Conservation (phyloP, 2,329 filamentous ascomycete species). For the Colletotrichum paranaense region DNA sequence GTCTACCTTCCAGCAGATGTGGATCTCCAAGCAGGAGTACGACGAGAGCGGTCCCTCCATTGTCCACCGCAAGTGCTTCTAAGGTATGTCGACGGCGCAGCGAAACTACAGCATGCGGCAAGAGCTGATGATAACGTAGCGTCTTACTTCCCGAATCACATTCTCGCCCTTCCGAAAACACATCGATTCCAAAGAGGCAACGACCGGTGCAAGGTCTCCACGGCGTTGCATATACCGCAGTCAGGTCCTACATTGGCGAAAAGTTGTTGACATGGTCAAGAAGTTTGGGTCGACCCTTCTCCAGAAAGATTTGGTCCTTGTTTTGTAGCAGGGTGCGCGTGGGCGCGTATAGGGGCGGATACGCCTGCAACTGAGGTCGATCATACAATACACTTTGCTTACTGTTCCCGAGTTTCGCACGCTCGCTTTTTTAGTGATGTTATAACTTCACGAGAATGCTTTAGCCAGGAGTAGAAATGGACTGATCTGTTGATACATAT, state of each 20-base stretch:
- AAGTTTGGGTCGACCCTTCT: slow-evolving; percentile 62
- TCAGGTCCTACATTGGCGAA: slow-evolving; percentile 68
- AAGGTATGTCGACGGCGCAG: slow-evolving; percentile 67
- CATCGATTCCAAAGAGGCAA: slow-evolving; percentile 58
- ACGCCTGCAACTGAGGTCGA: slow-evolving; percentile 66
- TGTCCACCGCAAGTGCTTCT: slow-evolving; percentile 99
- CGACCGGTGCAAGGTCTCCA: slow-evolving; percentile 55
- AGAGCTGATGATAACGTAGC: slow-evolving; percentile 5
- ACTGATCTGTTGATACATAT: background rate
- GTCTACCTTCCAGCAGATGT: slow-evolving; percentile 99
- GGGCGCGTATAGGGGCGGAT: slow-evolving; percentile 59
- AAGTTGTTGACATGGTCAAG: slow-evolving; percentile 67
- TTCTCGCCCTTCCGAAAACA: slow-evolving; percentile 48
- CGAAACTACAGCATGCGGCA: background rate
- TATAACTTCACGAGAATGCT: slow-evolving; percentile 3
- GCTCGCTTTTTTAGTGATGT: slow-evolving; percentile 5
- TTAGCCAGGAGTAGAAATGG: slow-evolving; percentile 38
- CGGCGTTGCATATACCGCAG: slow-evolving; percentile 60
- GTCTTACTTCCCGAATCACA: slow-evolving; percentile 34
- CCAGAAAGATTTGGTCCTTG: slow-evolving; percentile 60
- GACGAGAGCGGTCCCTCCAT: slow-evolving; percentile 99
- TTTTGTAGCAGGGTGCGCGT: slow-evolving; percentile 63
- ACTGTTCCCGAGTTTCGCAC: slow-evolving; percentile 22
- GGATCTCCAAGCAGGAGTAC: slow-evolving; percentile 99
- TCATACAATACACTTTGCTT: slow-evolving; percentile 66